These are phyloP conservation scores for Ceratocystis smalleyi DNA, from an alignment of 2,329 filamentous ascomycete species.

Conservation along the genomic window DNA sequence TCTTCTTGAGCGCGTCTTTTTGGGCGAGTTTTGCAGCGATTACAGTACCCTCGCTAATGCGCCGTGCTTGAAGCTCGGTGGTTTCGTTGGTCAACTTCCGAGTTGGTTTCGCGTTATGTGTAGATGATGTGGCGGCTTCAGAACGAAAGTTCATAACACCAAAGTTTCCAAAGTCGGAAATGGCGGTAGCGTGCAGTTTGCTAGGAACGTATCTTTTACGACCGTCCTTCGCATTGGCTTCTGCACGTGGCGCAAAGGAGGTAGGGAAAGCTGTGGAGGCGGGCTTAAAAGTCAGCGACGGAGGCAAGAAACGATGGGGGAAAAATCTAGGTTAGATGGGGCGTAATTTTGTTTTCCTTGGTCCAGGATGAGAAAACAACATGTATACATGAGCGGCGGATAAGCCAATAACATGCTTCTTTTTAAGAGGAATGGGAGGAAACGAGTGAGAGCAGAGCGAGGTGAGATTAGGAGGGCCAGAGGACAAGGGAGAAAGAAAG, in stretches of 20 bases:
- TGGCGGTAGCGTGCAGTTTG: conserved; percentile 44
- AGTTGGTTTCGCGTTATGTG: conserved; percentile 25
- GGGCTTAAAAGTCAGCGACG: too few species aligned
- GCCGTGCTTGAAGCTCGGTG: conserved; percentile 39
- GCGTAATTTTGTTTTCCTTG: background rate
- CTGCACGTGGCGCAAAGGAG: conserved; percentile 8
- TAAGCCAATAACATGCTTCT: too few species aligned
- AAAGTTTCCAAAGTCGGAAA: conserved; percentile 44
- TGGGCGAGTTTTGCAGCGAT: conserved; percentile 41
- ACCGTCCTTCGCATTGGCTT: conserved; percentile 11
- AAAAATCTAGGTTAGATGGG: conserved; percentile 1
- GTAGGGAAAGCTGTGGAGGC: conserved; percentile 6
- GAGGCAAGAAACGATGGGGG: background rate
- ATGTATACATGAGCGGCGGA: background rate
- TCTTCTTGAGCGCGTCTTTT: conserved; percentile 33
- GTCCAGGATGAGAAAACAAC: background rate
- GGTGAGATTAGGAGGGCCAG: background rate
- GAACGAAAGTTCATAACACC: conserved; percentile 43
- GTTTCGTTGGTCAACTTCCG: conserved; percentile 23
- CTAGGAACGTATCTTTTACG: conserved; percentile 41
- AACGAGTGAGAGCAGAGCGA: background rate
- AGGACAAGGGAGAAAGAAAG: background rate
- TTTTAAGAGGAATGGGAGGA: background rate
- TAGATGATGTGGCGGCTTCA: conserved; percentile 5
- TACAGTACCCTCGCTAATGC: conserved; percentile 45